A percentile compares a stretch with the other conserved stretches of the same genome.
These are phyloP conservation scores for Alnus rubra DNA, from an alignment of 306 rosid genomes.

Conservation along the genomic window DNA sequence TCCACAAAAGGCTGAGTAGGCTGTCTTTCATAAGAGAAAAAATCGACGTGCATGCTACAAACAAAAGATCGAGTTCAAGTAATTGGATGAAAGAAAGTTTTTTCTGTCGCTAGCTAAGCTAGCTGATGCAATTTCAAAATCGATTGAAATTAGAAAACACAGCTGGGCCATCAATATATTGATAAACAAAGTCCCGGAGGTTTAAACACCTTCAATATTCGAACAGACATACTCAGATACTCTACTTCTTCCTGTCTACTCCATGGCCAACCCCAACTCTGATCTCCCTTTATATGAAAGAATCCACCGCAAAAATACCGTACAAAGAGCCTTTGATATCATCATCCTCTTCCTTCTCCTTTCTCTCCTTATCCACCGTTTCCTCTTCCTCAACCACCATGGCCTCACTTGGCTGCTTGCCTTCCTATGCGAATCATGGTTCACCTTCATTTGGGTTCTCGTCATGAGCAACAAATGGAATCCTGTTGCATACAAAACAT, in stretches of 20 bases:
- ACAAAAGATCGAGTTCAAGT: no score
- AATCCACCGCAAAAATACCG: not conserved
- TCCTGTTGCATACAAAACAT: conserved; percentile 32
- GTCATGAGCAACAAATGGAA: conserved; percentile 49
- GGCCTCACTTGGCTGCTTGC: conserved; percentile 51
- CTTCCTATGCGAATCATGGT: conserved; percentile 61
- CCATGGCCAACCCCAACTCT: not conserved
- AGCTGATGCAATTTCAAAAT: no score
- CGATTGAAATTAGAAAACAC: no score
- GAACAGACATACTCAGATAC: no score
- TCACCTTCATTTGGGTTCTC: conserved; percentile 45
- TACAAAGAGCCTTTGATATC: conserved; percentile 36
- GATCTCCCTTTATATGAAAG: conserved; percentile 40
- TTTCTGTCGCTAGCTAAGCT: no score
- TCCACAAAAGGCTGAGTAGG: no score
- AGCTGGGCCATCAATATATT: no score
- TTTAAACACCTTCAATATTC: no score
- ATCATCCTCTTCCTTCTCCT: conserved; percentile 38
- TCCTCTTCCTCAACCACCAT: conserved; percentile 17
- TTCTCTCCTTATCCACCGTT: conserved; percentile 43
- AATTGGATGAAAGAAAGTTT: no score
- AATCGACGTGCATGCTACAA: no score
- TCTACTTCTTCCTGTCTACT: not conserved
- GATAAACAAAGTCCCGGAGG: no score
- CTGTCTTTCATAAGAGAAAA: no score